These are phyloP conservation scores for Tephrocybe sp. DNA, from an alignment of 768 basidiomycete genomes.

Conservation along the genomic window DNA sequence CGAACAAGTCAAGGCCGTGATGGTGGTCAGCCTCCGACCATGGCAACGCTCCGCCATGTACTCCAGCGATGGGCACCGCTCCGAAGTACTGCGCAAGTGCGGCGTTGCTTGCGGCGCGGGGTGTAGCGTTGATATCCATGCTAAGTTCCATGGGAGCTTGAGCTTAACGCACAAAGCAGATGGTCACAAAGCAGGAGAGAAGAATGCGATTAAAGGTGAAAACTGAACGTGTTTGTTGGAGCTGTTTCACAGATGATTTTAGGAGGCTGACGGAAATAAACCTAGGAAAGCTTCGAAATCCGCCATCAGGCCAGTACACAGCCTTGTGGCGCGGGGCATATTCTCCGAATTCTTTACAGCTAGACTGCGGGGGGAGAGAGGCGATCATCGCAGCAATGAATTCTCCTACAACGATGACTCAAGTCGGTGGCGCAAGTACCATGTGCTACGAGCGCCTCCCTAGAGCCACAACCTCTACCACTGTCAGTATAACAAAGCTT, in stretches of 20 bases:
- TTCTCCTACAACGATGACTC: too few relatives aligned
- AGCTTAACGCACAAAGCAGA: background rate
- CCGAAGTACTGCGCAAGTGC: conserved; percentile 13
- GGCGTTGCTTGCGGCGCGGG: conserved; percentile 9
- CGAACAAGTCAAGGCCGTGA: conserved; percentile 2
- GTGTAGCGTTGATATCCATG: conserved; percentile 15
- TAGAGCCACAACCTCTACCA: too few relatives aligned
- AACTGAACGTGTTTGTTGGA: conserved; percentile 10
- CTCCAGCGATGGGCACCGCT: background rate
- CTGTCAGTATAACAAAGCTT: too few relatives aligned
- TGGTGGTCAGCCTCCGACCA: conserved; percentile 19
- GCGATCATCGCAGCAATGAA: background rate
- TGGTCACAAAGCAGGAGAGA: background rate
- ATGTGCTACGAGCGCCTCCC: too few relatives aligned
- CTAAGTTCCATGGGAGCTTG: conserved; percentile 12
- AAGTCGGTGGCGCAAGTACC: too few relatives aligned
- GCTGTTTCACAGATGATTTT: conserved; percentile 14
- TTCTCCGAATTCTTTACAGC: background rate
- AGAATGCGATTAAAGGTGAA: conserved; percentile 1
- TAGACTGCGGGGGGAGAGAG: background rate
- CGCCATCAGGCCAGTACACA: conserved; percentile 7
- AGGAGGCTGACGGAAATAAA: conserved; percentile 17
- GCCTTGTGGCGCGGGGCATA: conserved; percentile 1
- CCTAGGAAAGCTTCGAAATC: background rate
- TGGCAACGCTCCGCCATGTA: background rate